Evolutionary conservation across 768 basidiomycete species (phyloP).

Genomic region (Boletus barrowsii): DNA sequence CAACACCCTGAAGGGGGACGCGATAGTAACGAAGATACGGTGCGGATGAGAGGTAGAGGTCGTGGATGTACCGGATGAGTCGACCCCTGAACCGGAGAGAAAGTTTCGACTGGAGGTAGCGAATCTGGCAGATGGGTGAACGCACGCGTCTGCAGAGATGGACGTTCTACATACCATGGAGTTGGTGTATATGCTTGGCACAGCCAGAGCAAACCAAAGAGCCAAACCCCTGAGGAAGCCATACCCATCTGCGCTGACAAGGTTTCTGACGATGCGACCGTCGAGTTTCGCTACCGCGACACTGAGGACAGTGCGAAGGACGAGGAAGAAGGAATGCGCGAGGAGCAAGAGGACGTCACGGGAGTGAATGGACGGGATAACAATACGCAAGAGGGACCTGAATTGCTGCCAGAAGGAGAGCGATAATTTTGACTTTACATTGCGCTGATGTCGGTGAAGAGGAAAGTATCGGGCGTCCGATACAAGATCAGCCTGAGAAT

Average conservation of each 20-base stretch:
- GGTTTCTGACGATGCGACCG: conserved; percentile 82
- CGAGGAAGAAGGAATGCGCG: conserved; percentile 81
- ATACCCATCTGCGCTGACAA: conserved; percentile 82
- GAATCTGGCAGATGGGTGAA: conserved; percentile 52
- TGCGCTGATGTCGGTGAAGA: conserved; percentile 38
- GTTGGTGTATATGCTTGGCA: conserved; percentile 95
- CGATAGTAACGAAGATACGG: conserved; percentile 73
- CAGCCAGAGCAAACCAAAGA: conserved; percentile 86
- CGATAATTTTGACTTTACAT: conserved; percentile 52
- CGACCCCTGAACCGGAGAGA: conserved; percentile 80
- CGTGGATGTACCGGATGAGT: conserved; percentile 86
- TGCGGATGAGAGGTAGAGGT: conserved; percentile 80
- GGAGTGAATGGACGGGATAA: conserved; percentile 57
- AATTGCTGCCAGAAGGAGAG: conserved; percentile 69
- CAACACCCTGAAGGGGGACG: conserved; percentile 66
- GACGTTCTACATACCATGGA: conserved; percentile 61
- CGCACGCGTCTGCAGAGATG: not conserved
- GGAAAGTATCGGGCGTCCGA: conserved; percentile 62
- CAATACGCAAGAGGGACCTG: conserved; percentile 66
- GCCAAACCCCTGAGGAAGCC: conserved; percentile 81
- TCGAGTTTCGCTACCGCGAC: conserved; percentile 86
- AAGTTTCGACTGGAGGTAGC: conserved; percentile 83
- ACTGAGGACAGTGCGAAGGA: conserved; percentile 82
- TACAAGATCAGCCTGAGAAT: conserved; percentile 54
- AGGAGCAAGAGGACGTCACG: conserved; percentile 73